Percentiles rank a stretch among this genome's conserved stretches.
These are phyloP conservation scores for Beauveria caledonica DNA, from an alignment of 2,329 filamentous ascomycete species.

Conservation along the genomic window DNA sequence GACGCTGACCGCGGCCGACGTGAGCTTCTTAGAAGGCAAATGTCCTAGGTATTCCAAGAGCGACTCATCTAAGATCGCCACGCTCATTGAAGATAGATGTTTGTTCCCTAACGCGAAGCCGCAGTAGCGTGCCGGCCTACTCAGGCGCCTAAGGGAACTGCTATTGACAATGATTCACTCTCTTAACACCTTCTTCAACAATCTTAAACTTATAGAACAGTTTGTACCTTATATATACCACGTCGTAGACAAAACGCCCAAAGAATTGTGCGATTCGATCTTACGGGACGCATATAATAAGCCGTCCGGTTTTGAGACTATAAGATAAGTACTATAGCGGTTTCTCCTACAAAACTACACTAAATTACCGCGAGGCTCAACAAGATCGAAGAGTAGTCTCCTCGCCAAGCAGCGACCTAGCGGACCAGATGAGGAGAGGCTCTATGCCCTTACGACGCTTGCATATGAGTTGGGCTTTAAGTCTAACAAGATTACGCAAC, in stretches of 20 bases:
- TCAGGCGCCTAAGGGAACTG: too few species aligned
- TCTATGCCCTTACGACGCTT: neutral
- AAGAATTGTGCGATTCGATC: neutral
- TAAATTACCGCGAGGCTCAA: neutral
- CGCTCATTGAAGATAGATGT: neutral
- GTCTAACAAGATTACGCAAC: neutral
- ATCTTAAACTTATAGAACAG: too few species aligned
- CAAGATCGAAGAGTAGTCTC: neutral
- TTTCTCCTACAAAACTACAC: neutral
- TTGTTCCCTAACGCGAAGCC: too few species aligned
- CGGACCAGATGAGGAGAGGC: too few species aligned
- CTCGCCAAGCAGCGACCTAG: neutral
- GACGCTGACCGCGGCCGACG: too few species aligned
- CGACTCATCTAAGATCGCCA: neutral
- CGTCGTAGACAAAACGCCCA: neutral
- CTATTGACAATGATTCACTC: too few species aligned
- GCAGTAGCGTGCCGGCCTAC: too few species aligned
- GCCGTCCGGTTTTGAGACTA: neutral
- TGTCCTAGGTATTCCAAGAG: neutral
- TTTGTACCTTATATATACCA: too few species aligned
- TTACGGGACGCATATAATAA: neutral
- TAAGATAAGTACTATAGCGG: neutral
- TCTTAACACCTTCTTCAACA: too few species aligned
- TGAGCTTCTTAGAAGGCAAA: neutral
- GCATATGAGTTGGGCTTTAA: neutral